phyloP scores from a whole-genome alignment of 1,284 basidiomycete species.

The Coniferiporia sulphurascens region DNA sequence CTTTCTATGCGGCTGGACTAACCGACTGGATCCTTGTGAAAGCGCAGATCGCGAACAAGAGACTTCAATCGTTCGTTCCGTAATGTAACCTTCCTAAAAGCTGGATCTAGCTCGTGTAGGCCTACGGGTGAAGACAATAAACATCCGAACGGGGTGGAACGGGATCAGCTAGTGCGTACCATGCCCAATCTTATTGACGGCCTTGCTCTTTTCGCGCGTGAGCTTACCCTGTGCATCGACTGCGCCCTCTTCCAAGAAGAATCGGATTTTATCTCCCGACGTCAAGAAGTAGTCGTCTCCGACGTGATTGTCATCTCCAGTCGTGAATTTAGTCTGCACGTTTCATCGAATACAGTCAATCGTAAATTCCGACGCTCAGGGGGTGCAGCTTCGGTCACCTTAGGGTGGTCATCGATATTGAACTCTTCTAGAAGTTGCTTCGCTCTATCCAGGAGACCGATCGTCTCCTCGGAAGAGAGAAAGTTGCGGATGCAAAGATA shows the following conservation, averaged over 20 bases:
- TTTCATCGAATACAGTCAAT: neutral
- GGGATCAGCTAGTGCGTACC: constrained; percentile 35
- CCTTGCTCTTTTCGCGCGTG: constrained; percentile 69
- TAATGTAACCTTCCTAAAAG: constrained; percentile 74
- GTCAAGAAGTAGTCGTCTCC: constrained; percentile 92
- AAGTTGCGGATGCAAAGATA: constrained; percentile 15
- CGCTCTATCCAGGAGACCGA: constrained; percentile 63
- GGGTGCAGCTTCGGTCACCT: constrained; percentile 38
- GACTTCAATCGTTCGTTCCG: constrained; percentile 64
- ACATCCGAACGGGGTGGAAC: neutral
- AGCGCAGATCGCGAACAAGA: constrained; percentile 70
- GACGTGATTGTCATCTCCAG: constrained; percentile 69
- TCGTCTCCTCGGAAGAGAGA: constrained; percentile 29
- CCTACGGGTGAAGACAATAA: constrained; percentile 35
- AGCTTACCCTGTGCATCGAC: constrained; percentile 60
- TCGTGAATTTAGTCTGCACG: constrained; percentile 84
- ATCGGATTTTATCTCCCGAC: constrained; percentile 90
- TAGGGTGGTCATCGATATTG: constrained; percentile 72
- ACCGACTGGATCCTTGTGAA: constrained; percentile 83
- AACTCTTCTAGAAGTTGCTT: constrained; percentile 76
- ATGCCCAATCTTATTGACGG: constrained; percentile 83
- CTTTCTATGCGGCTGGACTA: constrained; percentile 18
- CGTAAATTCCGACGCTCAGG: neutral
- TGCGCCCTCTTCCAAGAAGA: constrained; percentile 84
- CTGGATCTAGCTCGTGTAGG: constrained; percentile 79